A percentile compares a stretch with the other conserved stretches of the same genome.
Conservation (phyloP, 2,329 filamentous ascomycete species). For the Penicillium nordicum region DNA sequence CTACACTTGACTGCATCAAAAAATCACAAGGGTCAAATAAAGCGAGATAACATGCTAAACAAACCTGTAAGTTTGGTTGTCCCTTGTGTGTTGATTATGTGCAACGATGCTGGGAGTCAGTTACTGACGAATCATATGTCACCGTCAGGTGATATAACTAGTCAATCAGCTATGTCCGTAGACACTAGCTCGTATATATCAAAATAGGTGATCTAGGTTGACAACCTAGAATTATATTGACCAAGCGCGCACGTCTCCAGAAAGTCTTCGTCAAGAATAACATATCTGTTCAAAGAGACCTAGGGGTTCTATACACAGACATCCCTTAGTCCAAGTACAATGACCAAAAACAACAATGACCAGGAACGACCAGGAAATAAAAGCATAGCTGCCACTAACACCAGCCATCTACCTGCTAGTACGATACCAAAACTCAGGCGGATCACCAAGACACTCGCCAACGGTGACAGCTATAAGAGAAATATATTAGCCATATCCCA, state of each 20-base stretch:
- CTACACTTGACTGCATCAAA: too few species aligned
- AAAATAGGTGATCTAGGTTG: not conserved
- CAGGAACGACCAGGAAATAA: not conserved
- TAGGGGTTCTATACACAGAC: not conserved
- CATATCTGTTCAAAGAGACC: not conserved
- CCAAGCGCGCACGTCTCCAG: not conserved
- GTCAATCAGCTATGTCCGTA: too few species aligned
- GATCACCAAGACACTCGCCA: constrained; percentile 57
- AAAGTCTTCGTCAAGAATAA: not conserved
- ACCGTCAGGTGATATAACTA: too few species aligned
- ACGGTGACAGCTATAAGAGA: constrained; percentile 48
- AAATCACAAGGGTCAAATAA: too few species aligned
- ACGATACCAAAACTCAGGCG: constrained; percentile 52
- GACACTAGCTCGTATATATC: too few species aligned
- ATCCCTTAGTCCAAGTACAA: not conserved
- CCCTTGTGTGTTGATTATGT: too few species aligned
- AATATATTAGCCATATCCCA: not conserved
- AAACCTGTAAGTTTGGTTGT: too few species aligned
- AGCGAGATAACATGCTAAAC: too few species aligned
- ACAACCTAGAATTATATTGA: not conserved
- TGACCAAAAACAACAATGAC: not conserved
- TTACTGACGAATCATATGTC: too few species aligned
- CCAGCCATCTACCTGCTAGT: not conserved
- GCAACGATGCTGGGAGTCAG: too few species aligned
- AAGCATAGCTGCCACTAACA: not conserved